Conservation (phyloP, 805 yeast species). For the Yamadazyma nakazawae region DNA sequence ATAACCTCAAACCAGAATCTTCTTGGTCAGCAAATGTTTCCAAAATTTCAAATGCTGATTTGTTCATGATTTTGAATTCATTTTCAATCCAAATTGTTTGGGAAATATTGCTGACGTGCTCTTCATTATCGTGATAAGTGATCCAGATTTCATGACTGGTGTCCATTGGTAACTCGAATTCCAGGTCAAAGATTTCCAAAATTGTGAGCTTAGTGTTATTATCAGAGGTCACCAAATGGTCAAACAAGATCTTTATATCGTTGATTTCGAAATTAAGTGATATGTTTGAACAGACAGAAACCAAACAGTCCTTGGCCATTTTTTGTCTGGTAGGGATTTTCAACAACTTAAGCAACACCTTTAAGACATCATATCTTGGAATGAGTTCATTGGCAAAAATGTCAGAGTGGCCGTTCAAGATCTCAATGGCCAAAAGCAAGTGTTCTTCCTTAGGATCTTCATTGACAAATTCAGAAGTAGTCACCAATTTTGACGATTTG, state of each 20-base stretch:
- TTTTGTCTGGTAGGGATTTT: constrained; percentile 75
- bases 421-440: constrained; percentile 69
- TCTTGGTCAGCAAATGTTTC: constrained; percentile 47
- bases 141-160: constrained; percentile 75
- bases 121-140: constrained; percentile 70
- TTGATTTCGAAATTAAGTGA: constrained; percentile 53
- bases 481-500: constrained; percentile 42
- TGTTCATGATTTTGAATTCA: constrained; percentile 44
- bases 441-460: constrained; percentile 91
- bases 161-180: constrained; percentile 53
- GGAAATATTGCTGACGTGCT: constrained; percentile 61
- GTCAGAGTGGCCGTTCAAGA: constrained; percentile 66
- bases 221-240: constrained; percentile 56
- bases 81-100: constrained; percentile 84
- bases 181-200: constrained; percentile 82
- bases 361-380: constrained; percentile 66
- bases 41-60: constrained; percentile 42
- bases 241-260: constrained; percentile 60
- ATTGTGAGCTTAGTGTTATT: constrained; percentile 74
- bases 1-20: constrained; percentile 67
- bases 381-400: constrained; percentile 61
- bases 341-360: constrained; percentile 62
- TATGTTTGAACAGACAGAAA: constrained; percentile 72
- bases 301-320: constrained; percentile 76
- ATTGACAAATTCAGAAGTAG: constrained; percentile 68